Evolutionary conservation across 371 early-diverging fungal genomes (phyloP).

Genomic region (Parasitella parasitica): DNA sequence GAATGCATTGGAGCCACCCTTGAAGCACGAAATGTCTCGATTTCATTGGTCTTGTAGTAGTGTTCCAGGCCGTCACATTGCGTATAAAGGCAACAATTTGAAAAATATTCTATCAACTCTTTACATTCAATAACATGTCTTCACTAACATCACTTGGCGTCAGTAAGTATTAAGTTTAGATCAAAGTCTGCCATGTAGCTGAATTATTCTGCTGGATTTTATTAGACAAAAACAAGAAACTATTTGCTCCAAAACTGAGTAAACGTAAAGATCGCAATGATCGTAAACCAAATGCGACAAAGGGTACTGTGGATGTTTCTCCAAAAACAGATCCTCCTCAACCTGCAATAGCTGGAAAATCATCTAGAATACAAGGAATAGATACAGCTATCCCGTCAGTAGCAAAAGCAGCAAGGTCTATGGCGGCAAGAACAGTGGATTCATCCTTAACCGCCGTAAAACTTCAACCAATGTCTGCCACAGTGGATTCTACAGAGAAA

Average conservation of each 20-base stretch:
- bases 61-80: too few species aligned
- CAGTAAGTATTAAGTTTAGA: constrained; percentile 21
- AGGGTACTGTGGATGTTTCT: constrained; percentile 22
- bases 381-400: neutral
- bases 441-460: neutral
- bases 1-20: too few species aligned
- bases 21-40: too few species aligned
- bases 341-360: neutral
- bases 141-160: constrained; percentile 25
- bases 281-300: constrained; percentile 2
- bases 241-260: constrained; percentile 22
- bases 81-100: too few species aligned
- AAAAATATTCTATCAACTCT: too few species aligned
- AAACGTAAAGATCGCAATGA: constrained; percentile 5
- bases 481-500: neutral
- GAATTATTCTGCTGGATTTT: too few species aligned
- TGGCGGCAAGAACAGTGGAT: neutral
- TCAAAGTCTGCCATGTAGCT: too few species aligned
- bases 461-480: neutral
- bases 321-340: neutral
- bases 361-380: neutral
- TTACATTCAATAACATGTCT: constrained; percentile 11
- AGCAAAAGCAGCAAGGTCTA: neutral
- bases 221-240: constrained; percentile 28
- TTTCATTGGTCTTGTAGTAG: too few species aligned